These are phyloP conservation scores for Fagus sylvatica DNA, from an alignment of 306 rosid species.

Conservation along the genomic window DNA sequence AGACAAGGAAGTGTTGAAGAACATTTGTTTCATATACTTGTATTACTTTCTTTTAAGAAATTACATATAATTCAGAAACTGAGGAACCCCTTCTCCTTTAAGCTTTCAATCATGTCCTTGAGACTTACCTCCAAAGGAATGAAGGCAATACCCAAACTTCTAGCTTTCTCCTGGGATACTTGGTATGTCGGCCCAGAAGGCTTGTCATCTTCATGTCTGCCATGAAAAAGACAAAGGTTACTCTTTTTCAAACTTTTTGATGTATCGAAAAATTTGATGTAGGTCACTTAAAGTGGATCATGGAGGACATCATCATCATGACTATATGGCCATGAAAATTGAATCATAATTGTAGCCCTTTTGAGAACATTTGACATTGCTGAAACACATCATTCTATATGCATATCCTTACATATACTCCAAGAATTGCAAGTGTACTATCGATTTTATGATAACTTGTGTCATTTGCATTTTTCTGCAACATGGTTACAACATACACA, in stretches of 20 bases:
- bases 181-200: constrained; percentile 6
- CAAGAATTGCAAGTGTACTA: too few species aligned
- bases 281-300: not conserved
- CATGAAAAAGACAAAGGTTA: not conserved
- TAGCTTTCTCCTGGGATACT: constrained; percentile 27
- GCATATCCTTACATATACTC: too few species aligned
- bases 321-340: too few species aligned
- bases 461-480: too few species aligned
- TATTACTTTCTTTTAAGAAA: too few species aligned
- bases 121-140: constrained; percentile 26
- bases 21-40: too few species aligned
- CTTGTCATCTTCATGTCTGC: constrained; percentile 24
- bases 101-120: constrained; percentile 31
- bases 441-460: too few species aligned
- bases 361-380: too few species aligned
- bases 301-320: too few species aligned
- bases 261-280: not conserved
- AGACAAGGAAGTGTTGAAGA: too few species aligned
- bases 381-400: too few species aligned
- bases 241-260: not conserved
- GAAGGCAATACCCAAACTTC: constrained; percentile 18
- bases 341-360: not conserved
- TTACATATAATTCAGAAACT: not conserved
- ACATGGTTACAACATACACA: too few species aligned
- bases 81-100: constrained; percentile 28